Evolutionary conservation across 1,284 basidiomycete genomes (phyloP).

Genomic region (Xerocomus nothofagi): DNA sequence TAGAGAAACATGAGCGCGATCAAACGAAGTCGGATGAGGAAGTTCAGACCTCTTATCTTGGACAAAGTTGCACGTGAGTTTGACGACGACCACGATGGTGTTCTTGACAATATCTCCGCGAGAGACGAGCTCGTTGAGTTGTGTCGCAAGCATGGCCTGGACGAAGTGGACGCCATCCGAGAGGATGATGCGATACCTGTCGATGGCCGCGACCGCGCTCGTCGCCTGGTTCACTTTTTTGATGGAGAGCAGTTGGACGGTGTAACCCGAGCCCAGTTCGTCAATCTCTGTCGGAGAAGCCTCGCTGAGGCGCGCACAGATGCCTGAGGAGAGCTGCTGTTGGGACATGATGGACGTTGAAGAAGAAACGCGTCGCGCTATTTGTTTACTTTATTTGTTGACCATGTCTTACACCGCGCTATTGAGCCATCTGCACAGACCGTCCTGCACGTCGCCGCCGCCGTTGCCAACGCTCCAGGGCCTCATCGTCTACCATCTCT

Average conservation of each 20-base stretch:
- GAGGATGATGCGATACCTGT: constrained; percentile 71
- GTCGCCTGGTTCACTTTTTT: constrained; percentile 65
- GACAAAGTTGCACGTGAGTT: constrained; percentile 83
- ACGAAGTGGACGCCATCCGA: constrained; percentile 83
- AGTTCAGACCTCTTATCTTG: constrained; percentile 74
- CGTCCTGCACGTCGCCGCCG: constrained; percentile 47
- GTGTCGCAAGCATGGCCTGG: constrained; percentile 95
- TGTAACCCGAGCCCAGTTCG: constrained; percentile 57
- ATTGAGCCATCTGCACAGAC: constrained; percentile 55
- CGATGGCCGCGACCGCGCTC: constrained; percentile 40
- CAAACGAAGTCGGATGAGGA: constrained; percentile 2
- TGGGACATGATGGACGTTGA: constrained; percentile 35
- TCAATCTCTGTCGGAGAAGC: constrained; percentile 50
- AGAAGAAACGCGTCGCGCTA: constrained; percentile 22
- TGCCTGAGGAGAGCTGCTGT: constrained; percentile 51
- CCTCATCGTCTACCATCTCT: constrained; percentile 64
- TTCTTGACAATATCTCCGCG: constrained; percentile 71
- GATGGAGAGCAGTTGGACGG: constrained; percentile 79
- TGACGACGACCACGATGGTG: constrained; percentile 72
- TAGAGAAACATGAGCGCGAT: constrained; percentile 34
- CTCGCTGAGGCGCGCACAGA: constrained; percentile 51
- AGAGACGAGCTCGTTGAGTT: constrained; percentile 79
- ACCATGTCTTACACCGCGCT: constrained; percentile 49
- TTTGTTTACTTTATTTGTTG: constrained; percentile 19
- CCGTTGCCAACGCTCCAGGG: constrained; percentile 51